Conservation (phyloP, 106 monocot genomes). For the Dioscorea dumetorum region DNA sequence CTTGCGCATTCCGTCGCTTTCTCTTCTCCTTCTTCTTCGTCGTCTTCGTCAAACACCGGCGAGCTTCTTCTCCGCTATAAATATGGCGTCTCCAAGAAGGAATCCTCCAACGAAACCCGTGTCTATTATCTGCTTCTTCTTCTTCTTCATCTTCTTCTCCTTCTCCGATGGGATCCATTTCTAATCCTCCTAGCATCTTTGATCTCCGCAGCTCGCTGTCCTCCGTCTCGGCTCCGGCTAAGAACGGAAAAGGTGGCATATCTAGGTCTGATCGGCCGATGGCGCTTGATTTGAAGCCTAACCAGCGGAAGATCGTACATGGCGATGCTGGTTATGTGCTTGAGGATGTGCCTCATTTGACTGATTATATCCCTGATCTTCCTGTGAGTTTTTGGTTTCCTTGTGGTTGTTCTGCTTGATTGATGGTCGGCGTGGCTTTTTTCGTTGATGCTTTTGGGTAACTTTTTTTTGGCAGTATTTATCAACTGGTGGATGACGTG, state of each 20-base stretch:
- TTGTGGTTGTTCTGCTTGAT: background rate
- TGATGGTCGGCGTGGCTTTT: background rate
- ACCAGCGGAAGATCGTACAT: conserved; percentile 13
- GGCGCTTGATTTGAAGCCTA: background rate
- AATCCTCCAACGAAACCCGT: background rate
- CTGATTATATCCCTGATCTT: conserved; percentile 25
- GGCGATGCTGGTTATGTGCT: conserved; percentile 33
- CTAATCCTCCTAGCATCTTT: background rate
- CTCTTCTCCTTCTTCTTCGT: background rate
- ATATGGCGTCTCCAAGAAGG: background rate
- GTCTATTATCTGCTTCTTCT: too few species aligned
- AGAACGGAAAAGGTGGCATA: background rate
- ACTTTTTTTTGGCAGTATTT: background rate
- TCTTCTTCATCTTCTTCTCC: background rate
- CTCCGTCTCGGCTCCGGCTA: background rate
- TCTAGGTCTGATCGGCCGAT: background rate
- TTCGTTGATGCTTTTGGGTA: background rate
- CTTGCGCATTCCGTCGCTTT: background rate
- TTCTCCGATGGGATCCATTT: background rate
- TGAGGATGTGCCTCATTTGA: conserved; percentile 33
- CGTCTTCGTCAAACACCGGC: background rate
- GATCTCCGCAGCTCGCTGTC: background rate
- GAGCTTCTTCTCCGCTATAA: background rate
- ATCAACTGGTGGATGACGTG: too few species aligned
- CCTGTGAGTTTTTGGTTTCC: conserved; percentile 6